A percentile compares a stretch with the other conserved stretches of the same genome.
Evolutionary conservation across 139 green algal species (phyloP).

Genomic region (Chlorella sp.): DNA sequence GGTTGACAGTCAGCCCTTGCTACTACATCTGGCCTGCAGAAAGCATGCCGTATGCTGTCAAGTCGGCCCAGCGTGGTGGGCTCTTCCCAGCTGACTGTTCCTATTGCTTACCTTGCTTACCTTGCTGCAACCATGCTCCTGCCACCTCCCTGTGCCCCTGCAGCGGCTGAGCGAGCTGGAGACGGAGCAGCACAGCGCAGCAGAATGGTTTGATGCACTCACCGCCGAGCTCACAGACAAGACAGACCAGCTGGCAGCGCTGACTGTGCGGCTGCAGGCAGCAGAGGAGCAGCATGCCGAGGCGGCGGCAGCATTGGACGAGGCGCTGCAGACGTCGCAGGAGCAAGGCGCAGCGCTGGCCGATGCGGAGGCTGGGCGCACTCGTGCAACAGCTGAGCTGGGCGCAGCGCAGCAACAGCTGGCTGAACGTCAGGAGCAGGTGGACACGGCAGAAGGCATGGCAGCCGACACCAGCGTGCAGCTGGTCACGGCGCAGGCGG

Average conservation of each 20-base stretch:
- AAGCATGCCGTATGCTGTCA: background rate
- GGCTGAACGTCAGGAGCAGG: background rate
- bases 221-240: conserved; percentile 26
- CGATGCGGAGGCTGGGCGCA: background rate
- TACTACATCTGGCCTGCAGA: too few relatives aligned
- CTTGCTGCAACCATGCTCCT: background rate
- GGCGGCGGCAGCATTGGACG: background rate
- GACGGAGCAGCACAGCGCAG: conserved; percentile 26
- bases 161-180: conserved; percentile 37
- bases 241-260: conserved; percentile 16
- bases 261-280: background rate
- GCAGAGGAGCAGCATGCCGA: conserved; percentile 1
- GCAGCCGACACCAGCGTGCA: background rate
- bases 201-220: conserved; percentile 43
- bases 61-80: background rate
- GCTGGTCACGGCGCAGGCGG: background rate
- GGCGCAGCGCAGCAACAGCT: background rate
- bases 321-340: background rate
- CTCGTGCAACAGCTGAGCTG: background rate
- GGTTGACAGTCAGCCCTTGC: too few relatives aligned
- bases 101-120: background rate
- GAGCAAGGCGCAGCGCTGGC: background rate
- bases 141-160: background rate
- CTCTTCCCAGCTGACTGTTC: too few relatives aligned
- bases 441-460: conserved; percentile 1